Percentiles rank a stretch among this genome's conserved stretches.
phyloP scores from a whole-genome alignment of 495 filamentous ascomycete genomes.

The Parachaetomium inaequale region DNA sequence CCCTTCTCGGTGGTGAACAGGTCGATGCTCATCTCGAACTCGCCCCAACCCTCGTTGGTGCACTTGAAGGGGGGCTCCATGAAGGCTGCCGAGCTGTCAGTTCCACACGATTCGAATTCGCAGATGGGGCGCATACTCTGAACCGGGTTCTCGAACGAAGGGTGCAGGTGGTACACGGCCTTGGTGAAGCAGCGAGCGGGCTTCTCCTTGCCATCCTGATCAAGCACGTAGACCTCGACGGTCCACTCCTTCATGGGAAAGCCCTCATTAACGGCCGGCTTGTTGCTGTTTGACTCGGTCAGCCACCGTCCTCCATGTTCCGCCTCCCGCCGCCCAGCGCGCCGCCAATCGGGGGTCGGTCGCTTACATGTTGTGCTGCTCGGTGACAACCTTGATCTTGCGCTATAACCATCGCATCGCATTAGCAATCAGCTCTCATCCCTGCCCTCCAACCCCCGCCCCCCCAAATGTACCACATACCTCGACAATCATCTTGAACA shows the following conservation, averaged over 20 bases:
- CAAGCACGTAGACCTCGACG: constrained; percentile 59
- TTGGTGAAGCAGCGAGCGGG: constrained; percentile 85
- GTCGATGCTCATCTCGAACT: constrained; percentile 92
- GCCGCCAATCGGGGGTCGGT: constrained; percentile 6
- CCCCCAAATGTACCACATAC: constrained; percentile 23
- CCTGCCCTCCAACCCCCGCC: not conserved
- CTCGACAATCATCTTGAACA: constrained; percentile 34
- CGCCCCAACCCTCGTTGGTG: constrained; percentile 94
- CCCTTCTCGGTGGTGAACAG: constrained; percentile 77
- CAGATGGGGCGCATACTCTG: constrained; percentile 62
- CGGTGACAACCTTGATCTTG: constrained; percentile 84
- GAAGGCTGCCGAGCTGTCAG: constrained; percentile 54
- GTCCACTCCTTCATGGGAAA: constrained; percentile 84
- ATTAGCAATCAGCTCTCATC: constrained; percentile 8
- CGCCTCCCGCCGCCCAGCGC: not conserved
- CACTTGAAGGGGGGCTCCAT: constrained; percentile 84
- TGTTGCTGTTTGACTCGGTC: constrained; percentile 44
- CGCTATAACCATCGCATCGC: constrained; percentile 47
- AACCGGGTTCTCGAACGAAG: constrained; percentile 77
- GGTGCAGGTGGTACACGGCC: constrained; percentile 86
- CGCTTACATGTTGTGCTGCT: constrained; percentile 82
- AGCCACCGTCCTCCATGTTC: not conserved
- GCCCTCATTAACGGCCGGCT: constrained; percentile 73
- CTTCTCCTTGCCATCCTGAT: constrained; percentile 61
- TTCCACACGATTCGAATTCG: constrained; percentile 1